Base-by-base conservation (phyloP, 2,329 filamentous ascomycete genomes). In the Ophiostoma populinum region DNA sequence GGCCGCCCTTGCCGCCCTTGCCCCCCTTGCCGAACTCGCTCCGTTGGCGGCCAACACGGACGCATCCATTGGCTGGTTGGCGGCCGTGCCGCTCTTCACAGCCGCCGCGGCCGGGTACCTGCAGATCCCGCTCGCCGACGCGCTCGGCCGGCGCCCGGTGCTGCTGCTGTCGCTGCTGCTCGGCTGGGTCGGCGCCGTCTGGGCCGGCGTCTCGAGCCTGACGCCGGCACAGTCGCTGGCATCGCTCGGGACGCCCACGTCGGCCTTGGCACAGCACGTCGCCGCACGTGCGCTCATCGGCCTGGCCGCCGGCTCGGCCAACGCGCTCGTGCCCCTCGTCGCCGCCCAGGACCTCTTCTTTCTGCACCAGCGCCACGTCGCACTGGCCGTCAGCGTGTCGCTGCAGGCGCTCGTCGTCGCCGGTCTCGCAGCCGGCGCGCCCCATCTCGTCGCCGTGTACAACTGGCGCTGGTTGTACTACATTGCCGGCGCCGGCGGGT, bases 81-180 rank as follows among this genome's bases (percentile, higher is more conserved):
- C 51, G 0, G 54, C 53, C 1, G 42, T 55, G 5, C 55, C 55
- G 16, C 41, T 56, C 13, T 39, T 57, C 15, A 49, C 50, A 35
- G 55, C 55, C 34, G 54, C 54, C 12, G 44, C 50, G 10, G 50
- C 53, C 4, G 50, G 48, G 19, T 55, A 53, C 40, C 34, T 56
- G n/a, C 49, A 55, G n/a, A 48, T 57, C 2, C 54, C 55, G 7
- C 44, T 58, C n/a, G 55, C 53, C 2, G 51, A 51, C 11, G 53
- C 47, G 28, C 43, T 55, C 19, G 55, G 55, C 6, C 51, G 55
- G 10, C 48, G 55, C 2, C 54, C 54, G 1, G 49, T 57, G 5
- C 41, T 57, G 12, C 44, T 58, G 6, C 34, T 55, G 11, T 48
- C 51, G 1, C 50, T 50, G 2, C 45, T 46, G 2, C 46, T 50